phyloP scores from a whole-genome alignment of 768 basidiomycete species.

The Lactarius evosmus region DNA sequence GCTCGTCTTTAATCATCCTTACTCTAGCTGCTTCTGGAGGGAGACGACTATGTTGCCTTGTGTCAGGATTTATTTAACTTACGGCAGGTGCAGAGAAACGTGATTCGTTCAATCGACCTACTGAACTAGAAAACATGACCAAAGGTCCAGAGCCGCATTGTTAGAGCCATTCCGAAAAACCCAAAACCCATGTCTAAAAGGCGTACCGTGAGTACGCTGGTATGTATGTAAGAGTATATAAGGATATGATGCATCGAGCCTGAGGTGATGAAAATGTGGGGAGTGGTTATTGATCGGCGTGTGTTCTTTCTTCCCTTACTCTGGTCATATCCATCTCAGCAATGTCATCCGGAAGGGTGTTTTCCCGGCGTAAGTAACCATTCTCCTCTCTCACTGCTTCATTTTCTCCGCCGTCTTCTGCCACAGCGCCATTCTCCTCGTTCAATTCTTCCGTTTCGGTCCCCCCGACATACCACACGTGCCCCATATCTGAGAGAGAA shows the following conservation, averaged over 20 bases:
- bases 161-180: no score
- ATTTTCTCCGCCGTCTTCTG: neutral
- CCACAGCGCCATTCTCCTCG: neutral
- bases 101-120: neutral
- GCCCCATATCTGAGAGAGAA: constrained; percentile 7
- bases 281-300: neutral
- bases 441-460: neutral
- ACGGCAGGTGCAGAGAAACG: neutral
- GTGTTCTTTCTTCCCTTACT: neutral
- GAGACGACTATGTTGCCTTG: neutral
- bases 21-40: neutral
- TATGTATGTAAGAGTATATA: neutral
- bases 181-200: neutral
- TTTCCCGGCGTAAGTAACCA: neutral
- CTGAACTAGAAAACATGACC: no score
- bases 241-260: neutral
- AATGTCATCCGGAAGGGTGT: neutral
- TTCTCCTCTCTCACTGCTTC: neutral
- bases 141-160: neutral
- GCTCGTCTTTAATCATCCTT: no score
- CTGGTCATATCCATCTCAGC: neutral
- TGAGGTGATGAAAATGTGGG: neutral
- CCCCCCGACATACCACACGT: neutral
- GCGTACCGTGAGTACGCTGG: neutral
- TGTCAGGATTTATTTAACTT: neutral